A percentile compares a stretch with the other conserved stretches of the same genome.
phyloP scores from a whole-genome alignment of 2,329 filamentous ascomycete genomes.

The Lasiodiplodia theobromae region DNA sequence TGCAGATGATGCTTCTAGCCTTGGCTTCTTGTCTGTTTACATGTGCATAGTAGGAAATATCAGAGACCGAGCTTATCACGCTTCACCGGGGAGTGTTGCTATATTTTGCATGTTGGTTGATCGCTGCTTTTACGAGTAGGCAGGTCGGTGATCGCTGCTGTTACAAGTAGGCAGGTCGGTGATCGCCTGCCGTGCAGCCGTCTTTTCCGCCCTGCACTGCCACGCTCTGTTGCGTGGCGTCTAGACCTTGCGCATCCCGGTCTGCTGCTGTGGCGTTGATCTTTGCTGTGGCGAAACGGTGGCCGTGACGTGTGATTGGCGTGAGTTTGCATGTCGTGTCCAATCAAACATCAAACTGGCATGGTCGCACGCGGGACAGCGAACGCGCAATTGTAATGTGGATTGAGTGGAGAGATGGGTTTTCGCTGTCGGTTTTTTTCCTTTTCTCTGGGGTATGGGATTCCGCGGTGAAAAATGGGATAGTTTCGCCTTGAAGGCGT shows the following conservation, averaged over 20 bases:
- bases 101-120: neutral
- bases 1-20: neutral
- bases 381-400: neutral
- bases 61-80: neutral
- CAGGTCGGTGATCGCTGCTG: neutral
- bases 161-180: neutral
- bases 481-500: neutral
- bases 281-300: constrained; percentile 14
- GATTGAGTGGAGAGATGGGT: neutral
- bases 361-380: neutral
- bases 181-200: neutral
- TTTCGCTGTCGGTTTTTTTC: neutral
- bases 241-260: neutral
- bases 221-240: constrained; percentile 13
- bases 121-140: neutral
- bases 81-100: constrained; percentile 3
- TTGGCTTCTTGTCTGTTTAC: neutral
- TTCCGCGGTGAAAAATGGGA: neutral
- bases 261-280: neutral
- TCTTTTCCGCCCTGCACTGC: constrained; percentile 3
- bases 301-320: neutral
- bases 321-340: neutral
- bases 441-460: neutral
- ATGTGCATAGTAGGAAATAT: neutral
- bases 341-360: neutral